Percentiles rank a stretch among this genome's conserved stretches.
Evolutionary conservation across 208 protist species (phyloP).

Genomic region (Phytomonas sp.): DNA sequence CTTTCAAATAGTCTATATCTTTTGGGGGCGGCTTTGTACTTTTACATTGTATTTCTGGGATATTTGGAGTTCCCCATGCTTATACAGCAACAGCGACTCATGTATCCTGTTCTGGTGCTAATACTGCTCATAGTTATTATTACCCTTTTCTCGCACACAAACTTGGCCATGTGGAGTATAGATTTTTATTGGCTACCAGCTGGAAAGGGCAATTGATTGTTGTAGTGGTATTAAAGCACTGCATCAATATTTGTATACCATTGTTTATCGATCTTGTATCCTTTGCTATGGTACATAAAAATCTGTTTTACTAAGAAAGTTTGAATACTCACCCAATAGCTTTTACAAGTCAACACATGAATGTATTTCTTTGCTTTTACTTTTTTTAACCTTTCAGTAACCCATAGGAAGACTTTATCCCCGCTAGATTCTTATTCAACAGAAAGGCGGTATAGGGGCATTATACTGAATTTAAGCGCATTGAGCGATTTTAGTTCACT

Average conservation of each 20-base stretch:
- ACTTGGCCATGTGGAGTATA: constrained; percentile 4
- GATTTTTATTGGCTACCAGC: constrained; percentile 7
- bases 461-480: background rate
- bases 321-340: background rate
- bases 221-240: background rate
- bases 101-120: constrained; percentile 68
- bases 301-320: background rate
- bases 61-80: constrained; percentile 90
- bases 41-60: constrained; percentile 89
- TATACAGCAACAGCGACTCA: constrained; percentile 71
- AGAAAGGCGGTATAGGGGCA: background rate
- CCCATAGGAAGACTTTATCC: background rate
- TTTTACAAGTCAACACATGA: background rate
- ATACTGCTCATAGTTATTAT: constrained; percentile 3
- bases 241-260: background rate
- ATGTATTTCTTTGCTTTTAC: background rate
- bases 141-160: constrained; percentile 9
- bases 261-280: background rate
- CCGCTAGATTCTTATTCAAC: background rate
- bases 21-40: constrained; percentile 61
- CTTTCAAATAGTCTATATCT: constrained; percentile 61
- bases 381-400: background rate
- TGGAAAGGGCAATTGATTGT: background rate
- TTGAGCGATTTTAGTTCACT: background rate
- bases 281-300: background rate